Evolutionary conservation across 1,139 yeast genomes (phyloP), one percentile per base, ranked within the genome.

Genomic region (Yamadazyma mexicana): DNA sequence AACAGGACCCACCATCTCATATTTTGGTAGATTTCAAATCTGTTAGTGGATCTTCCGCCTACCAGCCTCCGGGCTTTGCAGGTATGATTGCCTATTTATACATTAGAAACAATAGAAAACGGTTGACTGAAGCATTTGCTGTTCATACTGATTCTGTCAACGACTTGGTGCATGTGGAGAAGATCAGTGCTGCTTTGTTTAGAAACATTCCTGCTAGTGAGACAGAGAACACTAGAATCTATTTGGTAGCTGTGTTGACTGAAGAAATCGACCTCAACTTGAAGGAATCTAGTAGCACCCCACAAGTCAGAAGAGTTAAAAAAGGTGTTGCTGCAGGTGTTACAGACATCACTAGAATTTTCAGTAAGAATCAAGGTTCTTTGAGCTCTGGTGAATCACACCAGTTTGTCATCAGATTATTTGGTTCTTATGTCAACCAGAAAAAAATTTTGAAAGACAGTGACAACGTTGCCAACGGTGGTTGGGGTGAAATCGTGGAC

Each of bases 311-410:
- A 37, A 56, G 72, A 40, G 77, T 84, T 34, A 81, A 87, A 54
- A 81, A 83, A 55, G 96, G 96, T 43, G 79, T 88, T 14, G 95
- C 94, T 31, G 91, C 91, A 3, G 96, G 96, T 59, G 94, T 85
- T 14, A 79, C 91, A 32, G 95, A 88, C 62, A 82, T 88, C 40
- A 80, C 95, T 7, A 76, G 95, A 52, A 77, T 87, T 31, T 87
- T 88, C 55, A 77, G 88, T 17, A 73, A 77, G 48, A 79, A 77
- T 47, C 77, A 75, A 43, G 87, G 86, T 31, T 73, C 82, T 26
- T 66, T 79, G 40, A 62, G 73, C 14, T 62, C 81, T 28, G 81
- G 91, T 40, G 79, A 81, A 57, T 66, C 87, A 0, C 88, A 83
- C 56, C 85, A 81, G 46, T 86, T 87, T 58, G 73, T 79, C 4